These are phyloP conservation scores for Leucocoprinus birnbaumii DNA, from an alignment of 768 basidiomycete genomes.

Conservation along the genomic window DNA sequence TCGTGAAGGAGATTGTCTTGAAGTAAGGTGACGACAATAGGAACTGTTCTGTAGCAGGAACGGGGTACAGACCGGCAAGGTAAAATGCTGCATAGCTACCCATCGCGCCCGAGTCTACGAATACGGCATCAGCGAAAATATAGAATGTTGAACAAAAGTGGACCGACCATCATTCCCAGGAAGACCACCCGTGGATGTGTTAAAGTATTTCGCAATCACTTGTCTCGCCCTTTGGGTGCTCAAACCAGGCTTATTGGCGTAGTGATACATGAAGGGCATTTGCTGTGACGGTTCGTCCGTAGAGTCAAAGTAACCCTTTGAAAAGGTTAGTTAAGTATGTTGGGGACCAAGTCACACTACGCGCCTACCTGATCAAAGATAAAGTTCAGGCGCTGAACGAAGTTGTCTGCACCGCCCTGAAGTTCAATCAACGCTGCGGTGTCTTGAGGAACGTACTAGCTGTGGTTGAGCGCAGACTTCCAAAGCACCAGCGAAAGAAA, in stretches of 20 bases:
- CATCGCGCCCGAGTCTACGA: slow-evolving; percentile 48
- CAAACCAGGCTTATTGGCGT: slow-evolving; percentile 55
- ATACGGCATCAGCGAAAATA: background rate
- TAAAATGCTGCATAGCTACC: slow-evolving; percentile 59
- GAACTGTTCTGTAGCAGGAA: slow-evolving; percentile 58
- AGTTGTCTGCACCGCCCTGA: slow-evolving; percentile 56
- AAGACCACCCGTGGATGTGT: slow-evolving; percentile 51
- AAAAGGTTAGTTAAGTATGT: background rate
- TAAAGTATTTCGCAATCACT: slow-evolving; percentile 54
- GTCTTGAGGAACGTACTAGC: slow-evolving; percentile 63
- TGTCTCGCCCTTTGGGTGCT: slow-evolving; percentile 56
- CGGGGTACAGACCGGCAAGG: slow-evolving; percentile 57
- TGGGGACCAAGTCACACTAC: too few relatives aligned
- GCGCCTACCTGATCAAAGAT: slow-evolving; percentile 47
- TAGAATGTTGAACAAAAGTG: background rate
- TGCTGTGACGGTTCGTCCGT: slow-evolving; percentile 68
- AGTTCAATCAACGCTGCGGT: slow-evolving; percentile 58
- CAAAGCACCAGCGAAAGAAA: background rate
- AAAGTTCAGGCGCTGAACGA: slow-evolving; percentile 53
- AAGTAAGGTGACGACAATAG: slow-evolving; percentile 64
- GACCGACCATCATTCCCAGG: slow-evolving; percentile 67
- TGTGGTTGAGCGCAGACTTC: background rate
- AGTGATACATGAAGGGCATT: slow-evolving; percentile 72
- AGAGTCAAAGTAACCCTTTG: slow-evolving; percentile 55
- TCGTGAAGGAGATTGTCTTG: slow-evolving; percentile 56